Evolutionary conservation across 1,284 basidiomycete genomes (phyloP).

Genomic region (Irpex sp.): DNA sequence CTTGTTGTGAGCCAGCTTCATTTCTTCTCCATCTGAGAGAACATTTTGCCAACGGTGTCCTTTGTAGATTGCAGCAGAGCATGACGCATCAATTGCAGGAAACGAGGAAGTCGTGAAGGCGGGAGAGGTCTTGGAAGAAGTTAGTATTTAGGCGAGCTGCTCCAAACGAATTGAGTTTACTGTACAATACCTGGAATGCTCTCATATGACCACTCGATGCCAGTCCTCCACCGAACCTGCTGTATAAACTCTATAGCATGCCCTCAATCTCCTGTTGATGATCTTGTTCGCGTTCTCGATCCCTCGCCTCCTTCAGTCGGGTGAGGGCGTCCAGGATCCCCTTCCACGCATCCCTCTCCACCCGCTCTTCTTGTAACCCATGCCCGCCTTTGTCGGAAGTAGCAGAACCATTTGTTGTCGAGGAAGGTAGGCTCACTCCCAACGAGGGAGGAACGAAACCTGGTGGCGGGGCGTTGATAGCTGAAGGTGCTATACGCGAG

Average conservation of each 20-base stretch:
- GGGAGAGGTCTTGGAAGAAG: slow-evolving; percentile 50
- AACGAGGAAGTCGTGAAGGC: slow-evolving; percentile 57
- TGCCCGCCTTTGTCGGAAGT: slow-evolving; percentile 27
- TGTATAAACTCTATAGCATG: background rate
- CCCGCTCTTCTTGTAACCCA: slow-evolving; percentile 73
- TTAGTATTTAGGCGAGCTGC: slow-evolving; percentile 22
- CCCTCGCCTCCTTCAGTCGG: slow-evolving; percentile 48
- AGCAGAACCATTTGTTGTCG: slow-evolving; percentile 19
- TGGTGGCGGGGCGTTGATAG: slow-evolving; percentile 71
- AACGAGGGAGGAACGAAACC: slow-evolving; percentile 72
- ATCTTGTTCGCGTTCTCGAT: slow-evolving; percentile 13
- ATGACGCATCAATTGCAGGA: slow-evolving; percentile 43
- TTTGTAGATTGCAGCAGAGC: slow-evolving; percentile 44
- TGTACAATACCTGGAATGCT: too few species aligned
- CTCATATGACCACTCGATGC: too few species aligned
- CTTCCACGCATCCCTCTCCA: slow-evolving; percentile 74
- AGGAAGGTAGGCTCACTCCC: slow-evolving; percentile 67
- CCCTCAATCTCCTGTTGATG: slow-evolving; percentile 2
- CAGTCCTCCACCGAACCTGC: too few species aligned
- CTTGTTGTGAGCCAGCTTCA: slow-evolving; percentile 56
- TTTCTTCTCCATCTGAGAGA: background rate
- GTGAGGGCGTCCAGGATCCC: slow-evolving; percentile 64
- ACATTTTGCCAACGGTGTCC: background rate
- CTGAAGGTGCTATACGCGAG: slow-evolving; percentile 77
- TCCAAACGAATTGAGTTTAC: background rate